Evolutionary conservation across 371 early-diverging fungal species (phyloP), one percentile per base, ranked within the genome.

Genomic region (Zancudomyces culisetae): DNA sequence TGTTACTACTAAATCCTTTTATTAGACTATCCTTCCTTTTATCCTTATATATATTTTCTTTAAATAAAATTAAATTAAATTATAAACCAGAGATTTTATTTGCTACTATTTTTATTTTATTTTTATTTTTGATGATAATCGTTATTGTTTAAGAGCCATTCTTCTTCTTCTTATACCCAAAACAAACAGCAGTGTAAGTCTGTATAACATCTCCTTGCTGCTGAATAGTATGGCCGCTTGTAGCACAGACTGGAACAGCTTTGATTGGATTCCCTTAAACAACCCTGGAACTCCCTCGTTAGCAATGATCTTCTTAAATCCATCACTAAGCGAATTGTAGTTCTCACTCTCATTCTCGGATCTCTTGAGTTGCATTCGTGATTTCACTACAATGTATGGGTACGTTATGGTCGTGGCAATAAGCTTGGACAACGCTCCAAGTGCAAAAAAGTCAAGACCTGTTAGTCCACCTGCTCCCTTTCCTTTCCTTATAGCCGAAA

Each of bases 301-400:
- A 51, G 78, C 76, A 64, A 89, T 68, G 66, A 93, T 92, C 78
- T 87, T 90, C 54, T 69, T 77, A 67, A 96, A 75, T 3, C 88
- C 94, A 68, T 93, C 93, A 54, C 74, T 56, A 48, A 87, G 76
- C 28, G 85, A 85, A 42, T 60, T 64, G 67, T 94, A 92, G 51
- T 83, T 77, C 55, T 76, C 74, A 56, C 71, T 72, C 39, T 72
- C 79, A 56, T 80, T 74, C 59, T 66, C 60, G 54, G 79, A 74
- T 64, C 89, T 85, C 64, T 79, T 80, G 53, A 91, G 73, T 66
- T 96, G 97, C 95, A 93, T 91, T 50, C 97, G 87, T 27, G 89
- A 80, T 75, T 94, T 96, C 60, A 92, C 75, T 56, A 93, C 87
- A 61, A 93, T 89, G 74, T 95, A 97, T 49, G 97, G 97, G 60